These are phyloP conservation scores for Blepharisma japonicum DNA, from an alignment of 73 alveolate genomes.

Conservation along the genomic window DNA sequence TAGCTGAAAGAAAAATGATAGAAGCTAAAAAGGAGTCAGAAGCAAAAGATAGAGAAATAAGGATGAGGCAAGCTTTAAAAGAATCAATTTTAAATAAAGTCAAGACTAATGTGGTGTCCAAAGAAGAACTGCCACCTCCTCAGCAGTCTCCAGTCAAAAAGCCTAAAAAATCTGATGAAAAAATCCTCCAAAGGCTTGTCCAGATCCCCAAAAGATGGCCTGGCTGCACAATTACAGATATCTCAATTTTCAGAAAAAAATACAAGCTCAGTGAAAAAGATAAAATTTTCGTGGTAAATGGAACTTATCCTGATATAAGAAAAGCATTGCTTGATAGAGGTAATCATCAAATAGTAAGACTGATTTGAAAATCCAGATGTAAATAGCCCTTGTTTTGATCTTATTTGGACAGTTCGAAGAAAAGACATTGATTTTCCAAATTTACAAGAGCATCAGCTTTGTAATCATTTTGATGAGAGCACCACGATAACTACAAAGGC, in stretches of 20 bases:
- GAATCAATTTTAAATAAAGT: constrained; percentile 16
- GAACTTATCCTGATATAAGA: constrained; percentile 83
- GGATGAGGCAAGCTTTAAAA: constrained; percentile 33
- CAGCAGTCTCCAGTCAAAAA: background rate
- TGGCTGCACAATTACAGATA: constrained; percentile 45
- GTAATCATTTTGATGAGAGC: constrained; percentile 84
- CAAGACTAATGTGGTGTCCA: background rate
- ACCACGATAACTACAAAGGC: constrained; percentile 90
- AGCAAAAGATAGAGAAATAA: constrained; percentile 25
- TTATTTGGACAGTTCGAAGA: constrained; percentile 75
- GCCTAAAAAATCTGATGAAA: background rate
- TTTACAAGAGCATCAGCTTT: constrained; percentile 72
- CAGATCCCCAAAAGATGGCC: constrained; percentile 24
- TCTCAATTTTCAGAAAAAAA: constrained; percentile 47
- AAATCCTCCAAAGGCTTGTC: background rate
- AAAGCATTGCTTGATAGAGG: constrained; percentile 86
- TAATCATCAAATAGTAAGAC: constrained; percentile 22
- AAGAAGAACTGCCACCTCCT: background rate
- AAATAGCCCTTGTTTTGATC: constrained; percentile 84
- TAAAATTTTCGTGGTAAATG: constrained; percentile 68
- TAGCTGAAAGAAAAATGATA: constrained; percentile 25
- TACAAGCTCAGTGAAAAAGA: constrained; percentile 43
- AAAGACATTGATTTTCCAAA: constrained; percentile 80
- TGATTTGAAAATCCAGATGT: constrained; percentile 91
- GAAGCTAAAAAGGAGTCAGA: constrained; percentile 36